Base-by-base conservation (phyloP, 2,329 filamentous ascomycete genomes). In the Cryoendolithus antarcticus region DNA sequence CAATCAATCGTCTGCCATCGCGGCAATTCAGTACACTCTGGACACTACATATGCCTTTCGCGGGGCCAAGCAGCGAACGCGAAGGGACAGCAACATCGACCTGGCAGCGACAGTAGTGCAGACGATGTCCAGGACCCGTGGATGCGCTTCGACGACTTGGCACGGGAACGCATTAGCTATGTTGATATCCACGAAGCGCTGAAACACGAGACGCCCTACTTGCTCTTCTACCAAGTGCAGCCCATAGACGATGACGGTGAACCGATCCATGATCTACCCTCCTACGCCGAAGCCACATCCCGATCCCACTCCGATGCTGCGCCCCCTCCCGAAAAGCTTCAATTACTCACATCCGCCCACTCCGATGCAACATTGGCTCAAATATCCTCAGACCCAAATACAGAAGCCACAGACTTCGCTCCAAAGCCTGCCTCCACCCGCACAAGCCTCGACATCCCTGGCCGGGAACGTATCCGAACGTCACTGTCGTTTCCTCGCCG, bases 1-100 rank as follows among this genome's bases (percentile, higher is more conserved):
- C 88, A 95, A 59, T 89, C 88, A 1, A 79, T 93, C 2, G 82
- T 98, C 11, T 96, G 91, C 54, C 91, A 98, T 60, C 77, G 86
- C 28, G 91, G 91, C 6, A 76, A 80, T 28, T 86, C 85, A 0
- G 70, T 93, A 9, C 77, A 93, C 52, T 88, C 83, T 9, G 91
- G 91, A 0, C 91, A 98, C 57, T 98, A 98, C 55, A 75, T 96
- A 36, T 74, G 86, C 1, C 80, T 95, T 47, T 80, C 88, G 28
- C 75, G 89, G 38, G 83, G 85, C 3, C 78, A 77, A n/a, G 71
- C 54, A 21, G 37, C 49, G n/a, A 50, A 58, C 39, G 55, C 52
- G 30, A 48, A 50, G 65, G 6, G 72, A 71, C 49, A 64, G 74
- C 6, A 61, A 75, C 51, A 49, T 19, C 45, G 39, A 7, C 39